A percentile compares a stretch with the other conserved stretches of the same genome.
phyloP scores from a whole-genome alignment of 805 yeast genomes.

The Saccharomyces eubayanus region DNA sequence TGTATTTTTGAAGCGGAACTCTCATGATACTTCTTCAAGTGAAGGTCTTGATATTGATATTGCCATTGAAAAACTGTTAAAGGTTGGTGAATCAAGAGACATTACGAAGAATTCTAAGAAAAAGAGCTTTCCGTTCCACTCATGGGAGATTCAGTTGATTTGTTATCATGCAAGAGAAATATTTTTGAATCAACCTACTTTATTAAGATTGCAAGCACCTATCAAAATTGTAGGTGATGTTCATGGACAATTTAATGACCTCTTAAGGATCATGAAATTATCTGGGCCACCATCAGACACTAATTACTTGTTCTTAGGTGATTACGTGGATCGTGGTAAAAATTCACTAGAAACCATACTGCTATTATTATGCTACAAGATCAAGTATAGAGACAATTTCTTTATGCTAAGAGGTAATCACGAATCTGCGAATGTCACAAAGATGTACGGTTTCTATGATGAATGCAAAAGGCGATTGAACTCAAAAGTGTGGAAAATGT shows the following conservation, averaged over 20 bases:
- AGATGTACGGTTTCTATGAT: conserved; percentile 95
- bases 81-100: conserved; percentile 39
- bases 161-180: conserved; percentile 52
- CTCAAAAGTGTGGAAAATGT: conserved; percentile 86
- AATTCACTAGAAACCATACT: conserved; percentile 90
- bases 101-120: conserved; percentile 8
- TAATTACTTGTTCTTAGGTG: conserved; percentile 88
- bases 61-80: conserved; percentile 52
- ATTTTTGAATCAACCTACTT: conserved; percentile 55
- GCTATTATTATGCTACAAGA: conserved; percentile 80
- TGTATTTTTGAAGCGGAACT: conserved; percentile 23
- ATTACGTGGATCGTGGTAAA: conserved; percentile 95
- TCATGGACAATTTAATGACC: conserved; percentile 92
- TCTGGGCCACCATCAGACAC: conserved; percentile 95
- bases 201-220: conserved; percentile 62
- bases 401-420: conserved; percentile 92
- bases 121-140: conserved; percentile 41
- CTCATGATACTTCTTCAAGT: conserved; percentile 22
- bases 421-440: conserved; percentile 93
- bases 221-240: conserved; percentile 86
- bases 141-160: conserved; percentile 48
- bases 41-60: conserved; percentile 47
- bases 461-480: conserved; percentile 92
- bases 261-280: conserved; percentile 80
- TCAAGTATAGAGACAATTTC: conserved; percentile 92